Conservation (phyloP, 176 grass and related monocot species). For the Puya raimondii region DNA sequence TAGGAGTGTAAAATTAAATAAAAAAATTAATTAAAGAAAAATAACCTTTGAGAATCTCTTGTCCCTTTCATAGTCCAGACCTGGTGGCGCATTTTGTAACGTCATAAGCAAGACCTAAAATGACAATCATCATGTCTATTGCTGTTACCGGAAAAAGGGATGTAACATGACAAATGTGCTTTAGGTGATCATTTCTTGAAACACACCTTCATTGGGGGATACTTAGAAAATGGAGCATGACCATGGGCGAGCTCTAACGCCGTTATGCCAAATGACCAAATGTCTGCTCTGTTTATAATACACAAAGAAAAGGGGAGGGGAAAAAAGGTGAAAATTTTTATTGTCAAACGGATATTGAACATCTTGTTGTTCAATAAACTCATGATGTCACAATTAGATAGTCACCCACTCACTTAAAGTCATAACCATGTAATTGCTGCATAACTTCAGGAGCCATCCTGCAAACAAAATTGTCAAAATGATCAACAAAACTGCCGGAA, state of each 20-base stretch:
- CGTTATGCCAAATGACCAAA: conserved; percentile 99
- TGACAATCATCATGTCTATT: conserved; percentile 17
- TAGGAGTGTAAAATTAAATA: too few relatives aligned
- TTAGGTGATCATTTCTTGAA: conserved; percentile 13
- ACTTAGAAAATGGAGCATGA: conserved; percentile 96
- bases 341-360: not conserved
- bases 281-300: conserved; percentile 64
- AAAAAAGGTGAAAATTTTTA: not conserved
- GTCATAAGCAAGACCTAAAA: conserved; percentile 94
- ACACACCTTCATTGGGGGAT: conserved; percentile 88
- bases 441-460: conserved; percentile 99
- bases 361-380: conserved; percentile 22
- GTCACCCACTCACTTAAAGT: conserved; percentile 72
- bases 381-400: conserved; percentile 12
- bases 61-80: conserved; percentile 92
- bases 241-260: conserved; percentile 93
- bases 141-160: conserved; percentile 7
- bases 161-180: not conserved
- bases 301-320: not conserved
- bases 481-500: not conserved
- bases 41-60: conserved; percentile 89
- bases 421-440: conserved; percentile 98
- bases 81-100: conserved; percentile 94
- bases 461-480: conserved; percentile 2
- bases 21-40: conserved; percentile 9